Evolutionary conservation across 345 rosid species (phyloP).

Genomic region (Alliaria petiolata): DNA sequence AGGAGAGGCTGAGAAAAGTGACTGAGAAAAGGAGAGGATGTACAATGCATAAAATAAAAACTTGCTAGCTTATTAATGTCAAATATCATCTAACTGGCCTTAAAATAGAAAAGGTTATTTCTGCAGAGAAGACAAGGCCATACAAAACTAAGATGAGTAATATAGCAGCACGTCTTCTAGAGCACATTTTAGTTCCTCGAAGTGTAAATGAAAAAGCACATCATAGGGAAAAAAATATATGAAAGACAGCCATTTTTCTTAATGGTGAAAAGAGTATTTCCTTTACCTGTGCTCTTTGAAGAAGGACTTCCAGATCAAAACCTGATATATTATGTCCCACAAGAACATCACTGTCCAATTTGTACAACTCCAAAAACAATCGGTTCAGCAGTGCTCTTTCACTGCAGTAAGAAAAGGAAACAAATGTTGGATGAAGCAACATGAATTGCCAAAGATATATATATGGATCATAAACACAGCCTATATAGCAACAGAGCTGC

Average conservation of each 20-base stretch:
- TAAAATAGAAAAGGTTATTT: neutral
- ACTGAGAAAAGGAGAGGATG: neutral
- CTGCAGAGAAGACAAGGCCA: neutral
- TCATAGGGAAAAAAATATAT: neutral
- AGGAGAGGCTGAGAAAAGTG: too few relatives aligned
- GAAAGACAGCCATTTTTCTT: neutral
- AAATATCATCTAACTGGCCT: neutral
- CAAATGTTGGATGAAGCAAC: conserved; percentile 5
- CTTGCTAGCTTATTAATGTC: neutral
- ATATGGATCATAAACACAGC: neutral
- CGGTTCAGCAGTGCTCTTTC: conserved; percentile 93
- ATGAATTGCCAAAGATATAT: conserved; percentile 7
- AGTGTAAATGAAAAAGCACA: conserved; percentile 4
- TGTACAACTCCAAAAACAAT: conserved; percentile 77
- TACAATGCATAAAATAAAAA: neutral
- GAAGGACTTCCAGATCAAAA: conserved; percentile 94
- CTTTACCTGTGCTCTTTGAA: conserved; percentile 84
- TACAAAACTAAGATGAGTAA: neutral
- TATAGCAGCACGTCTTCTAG: neutral
- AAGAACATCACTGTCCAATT: conserved; percentile 91
- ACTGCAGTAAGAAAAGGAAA: conserved; percentile 45
- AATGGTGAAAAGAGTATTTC: conserved; percentile 2
- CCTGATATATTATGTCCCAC: conserved; percentile 98
- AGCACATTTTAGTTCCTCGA: neutral
- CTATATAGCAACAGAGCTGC: neutral